These are phyloP conservation scores for Aspergillus tubingensis DNA, from an alignment of 2,329 filamentous ascomycete genomes.

Conservation along the genomic window DNA sequence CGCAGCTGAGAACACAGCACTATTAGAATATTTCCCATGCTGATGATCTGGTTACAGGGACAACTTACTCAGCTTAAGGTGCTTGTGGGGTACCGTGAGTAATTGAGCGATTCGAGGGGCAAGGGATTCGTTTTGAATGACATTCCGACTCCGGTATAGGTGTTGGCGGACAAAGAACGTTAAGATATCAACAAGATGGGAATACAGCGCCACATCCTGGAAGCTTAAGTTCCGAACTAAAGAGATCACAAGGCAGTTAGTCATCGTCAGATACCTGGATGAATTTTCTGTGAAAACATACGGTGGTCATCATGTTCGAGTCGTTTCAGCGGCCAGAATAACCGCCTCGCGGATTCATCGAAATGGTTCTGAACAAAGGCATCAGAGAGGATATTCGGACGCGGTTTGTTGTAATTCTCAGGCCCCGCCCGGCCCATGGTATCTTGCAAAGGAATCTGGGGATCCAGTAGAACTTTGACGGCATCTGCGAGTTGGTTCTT, in stretches of 20 bases:
- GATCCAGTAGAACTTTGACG: constrained; percentile 87
- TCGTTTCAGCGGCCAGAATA: constrained; percentile 84
- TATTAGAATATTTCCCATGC: not conserved
- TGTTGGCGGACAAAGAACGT: constrained; percentile 94
- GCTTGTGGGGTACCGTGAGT: constrained; percentile 81
- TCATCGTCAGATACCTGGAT: not conserved
- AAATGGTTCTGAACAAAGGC: constrained; percentile 87
- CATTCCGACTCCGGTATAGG: constrained; percentile 80
- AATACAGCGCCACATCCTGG: constrained; percentile 85
- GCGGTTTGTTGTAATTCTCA: constrained; percentile 67
- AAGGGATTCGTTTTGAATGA: constrained; percentile 78
- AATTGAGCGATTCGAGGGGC: constrained; percentile 79
- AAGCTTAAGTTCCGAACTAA: constrained; percentile 71
- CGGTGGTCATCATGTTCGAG: constrained; percentile 65
- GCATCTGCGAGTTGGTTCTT: constrained; percentile 95
- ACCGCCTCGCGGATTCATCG: constrained; percentile 76
- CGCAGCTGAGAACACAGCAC: constrained; percentile 59
- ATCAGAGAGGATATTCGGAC: constrained; percentile 74
- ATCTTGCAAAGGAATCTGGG: constrained; percentile 62
- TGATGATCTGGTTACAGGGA: not conserved
- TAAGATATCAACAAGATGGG: constrained; percentile 87
- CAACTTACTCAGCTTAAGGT: constrained; percentile 78
- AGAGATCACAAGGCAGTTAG: constrained; percentile 17
- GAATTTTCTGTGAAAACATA: constrained; percentile 38
- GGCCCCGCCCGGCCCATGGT: constrained; percentile 63